Percentiles rank a stretch among this genome's conserved stretches.
Conservation (phyloP, 768 basidiomycete species). For the Lactarius akahatsu region DNA sequence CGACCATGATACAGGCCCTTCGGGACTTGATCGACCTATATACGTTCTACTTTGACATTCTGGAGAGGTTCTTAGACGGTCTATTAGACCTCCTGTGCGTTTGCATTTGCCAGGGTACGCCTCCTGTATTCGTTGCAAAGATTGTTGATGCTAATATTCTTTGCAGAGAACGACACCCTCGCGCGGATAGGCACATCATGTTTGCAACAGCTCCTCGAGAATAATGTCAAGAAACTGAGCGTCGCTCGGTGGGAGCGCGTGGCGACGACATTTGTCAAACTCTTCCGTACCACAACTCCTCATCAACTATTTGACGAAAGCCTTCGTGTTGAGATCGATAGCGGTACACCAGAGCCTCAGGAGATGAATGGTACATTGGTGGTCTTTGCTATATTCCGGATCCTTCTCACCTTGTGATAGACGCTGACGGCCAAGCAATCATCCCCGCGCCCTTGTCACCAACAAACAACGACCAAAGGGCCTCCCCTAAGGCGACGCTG, state of each 20-base stretch:
- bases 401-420: slow-evolving; percentile 39
- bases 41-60: slow-evolving; percentile 88
- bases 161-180: slow-evolving; percentile 92
- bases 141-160: slow-evolving; percentile 12
- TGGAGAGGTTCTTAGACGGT: slow-evolving; percentile 91
- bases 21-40: slow-evolving; percentile 94
- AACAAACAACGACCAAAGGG: slow-evolving; percentile 47
- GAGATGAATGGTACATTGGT: slow-evolving; percentile 41
- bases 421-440: slow-evolving; percentile 64
- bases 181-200: slow-evolving; percentile 98
- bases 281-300: slow-evolving; percentile 98
- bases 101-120: slow-evolving; percentile 96
- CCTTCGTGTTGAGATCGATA: slow-evolving; percentile 81
- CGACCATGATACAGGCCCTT: slow-evolving; percentile 97
- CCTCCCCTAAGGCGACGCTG: slow-evolving; percentile 53
- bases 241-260: slow-evolving; percentile 87
- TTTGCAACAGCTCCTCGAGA: slow-evolving; percentile 92
- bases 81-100: slow-evolving; percentile 89
- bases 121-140: background rate
- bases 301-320: slow-evolving; percentile 95
- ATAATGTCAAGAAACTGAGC: slow-evolving; percentile 85
- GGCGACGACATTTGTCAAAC: slow-evolving; percentile 86
- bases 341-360: slow-evolving; percentile 49
- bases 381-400: slow-evolving; percentile 2
- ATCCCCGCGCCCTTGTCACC: slow-evolving; percentile 89